A percentile compares a stretch with the other conserved stretches of the same genome.
phyloP scores from a whole-genome alignment of 352 stramenopile genomes.

The Hyaloperonospora brassicae region DNA sequence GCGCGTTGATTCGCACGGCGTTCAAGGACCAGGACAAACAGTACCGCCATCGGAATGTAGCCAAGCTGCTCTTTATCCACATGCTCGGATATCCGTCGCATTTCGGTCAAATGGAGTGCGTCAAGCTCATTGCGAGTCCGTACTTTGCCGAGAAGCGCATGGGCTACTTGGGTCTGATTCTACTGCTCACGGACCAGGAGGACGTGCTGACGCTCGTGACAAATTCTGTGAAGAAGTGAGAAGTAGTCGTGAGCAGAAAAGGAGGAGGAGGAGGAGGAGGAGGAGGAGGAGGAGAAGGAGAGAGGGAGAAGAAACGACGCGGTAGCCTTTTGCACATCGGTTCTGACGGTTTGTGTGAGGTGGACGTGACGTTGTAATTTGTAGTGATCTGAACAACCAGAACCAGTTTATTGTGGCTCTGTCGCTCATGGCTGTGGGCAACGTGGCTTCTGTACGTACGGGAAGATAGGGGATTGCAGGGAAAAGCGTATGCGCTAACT shows the following conservation, averaged over 20 bases:
- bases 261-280: not conserved
- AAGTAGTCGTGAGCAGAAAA: constrained; percentile 6
- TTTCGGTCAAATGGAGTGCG: constrained; percentile 99
- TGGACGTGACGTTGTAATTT: constrained; percentile 3
- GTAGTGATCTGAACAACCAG: constrained; percentile 88
- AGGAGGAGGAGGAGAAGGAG: not conserved
- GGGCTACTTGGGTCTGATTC: constrained; percentile 95
- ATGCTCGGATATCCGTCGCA: constrained; percentile 99
- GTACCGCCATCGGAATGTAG: constrained; percentile 98
- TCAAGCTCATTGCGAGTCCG: constrained; percentile 98
- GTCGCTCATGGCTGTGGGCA: constrained; percentile 95
- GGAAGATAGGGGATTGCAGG: not conserved
- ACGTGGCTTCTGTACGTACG: constrained; percentile 89
- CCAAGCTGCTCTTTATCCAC: constrained; percentile 99
- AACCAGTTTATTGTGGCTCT: constrained; percentile 95
- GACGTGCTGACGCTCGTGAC: constrained; percentile 99
- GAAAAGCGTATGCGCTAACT: constrained; percentile 2
- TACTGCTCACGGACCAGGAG: constrained; percentile 97
- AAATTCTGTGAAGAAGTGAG: constrained; percentile 97
- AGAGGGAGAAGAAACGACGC: too few species aligned
- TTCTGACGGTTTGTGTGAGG: too few species aligned
- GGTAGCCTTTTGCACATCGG: too few species aligned
- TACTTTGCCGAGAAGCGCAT: constrained; percentile 99
- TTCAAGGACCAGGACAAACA: constrained; percentile 97
- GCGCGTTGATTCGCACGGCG: constrained; percentile 96